Conservation (phyloP, 352 stramenopile genomes). For the Globisporangium lucens region DNA sequence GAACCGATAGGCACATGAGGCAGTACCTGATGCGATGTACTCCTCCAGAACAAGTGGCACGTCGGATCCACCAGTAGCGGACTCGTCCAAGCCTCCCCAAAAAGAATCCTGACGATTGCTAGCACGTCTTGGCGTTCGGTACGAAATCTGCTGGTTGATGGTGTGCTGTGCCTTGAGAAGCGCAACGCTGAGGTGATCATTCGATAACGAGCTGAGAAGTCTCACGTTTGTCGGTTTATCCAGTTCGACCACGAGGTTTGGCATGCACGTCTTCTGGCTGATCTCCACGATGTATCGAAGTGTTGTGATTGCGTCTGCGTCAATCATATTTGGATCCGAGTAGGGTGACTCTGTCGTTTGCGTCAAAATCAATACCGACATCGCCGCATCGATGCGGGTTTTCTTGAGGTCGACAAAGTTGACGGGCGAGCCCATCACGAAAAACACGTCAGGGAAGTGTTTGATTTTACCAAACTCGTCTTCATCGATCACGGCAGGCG, state of each 20-base stretch:
- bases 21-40: conserved; percentile 57
- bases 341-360: conserved; percentile 45
- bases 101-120: conserved; percentile 48
- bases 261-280: conserved; percentile 56
- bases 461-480: conserved; percentile 51
- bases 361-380: conserved; percentile 65
- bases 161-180: conserved; percentile 37
- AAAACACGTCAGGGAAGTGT: conserved; percentile 59
- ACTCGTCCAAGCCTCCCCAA: conserved; percentile 34
- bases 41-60: conserved; percentile 61
- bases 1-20: background rate
- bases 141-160: conserved; percentile 40
- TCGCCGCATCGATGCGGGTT: conserved; percentile 54
- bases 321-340: conserved; percentile 78
- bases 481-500: conserved; percentile 44
- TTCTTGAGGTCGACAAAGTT: conserved; percentile 72
- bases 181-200: conserved; percentile 39
- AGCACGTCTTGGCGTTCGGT: conserved; percentile 33
- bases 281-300: conserved; percentile 83
- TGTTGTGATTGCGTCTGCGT: conserved; percentile 78
- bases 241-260: conserved; percentile 72
- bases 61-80: conserved; percentile 18
- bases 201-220: conserved; percentile 66
- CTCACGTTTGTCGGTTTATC: conserved; percentile 77
- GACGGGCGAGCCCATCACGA: conserved; percentile 65